Evolutionary conservation across 352 stramenopile genomes (phyloP), one percentile per base, ranked within the genome.

Genomic region (Phytophthora aleatoria): DNA sequence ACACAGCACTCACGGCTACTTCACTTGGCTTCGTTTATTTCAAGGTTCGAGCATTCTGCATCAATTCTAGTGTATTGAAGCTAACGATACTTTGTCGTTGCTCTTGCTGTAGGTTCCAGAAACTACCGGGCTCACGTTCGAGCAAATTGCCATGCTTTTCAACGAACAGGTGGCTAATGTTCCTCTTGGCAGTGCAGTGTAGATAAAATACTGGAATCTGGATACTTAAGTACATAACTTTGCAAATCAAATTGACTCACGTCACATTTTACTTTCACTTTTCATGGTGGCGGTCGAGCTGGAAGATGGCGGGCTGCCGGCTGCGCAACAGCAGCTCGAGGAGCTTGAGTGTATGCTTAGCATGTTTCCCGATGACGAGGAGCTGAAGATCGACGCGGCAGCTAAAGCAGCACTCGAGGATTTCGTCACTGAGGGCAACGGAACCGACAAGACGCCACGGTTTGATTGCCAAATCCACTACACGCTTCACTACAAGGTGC

Each of bases 271-370:
- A 30, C 24, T 30, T 48, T 48, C 30, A 41, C 13, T 39, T 42
- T 30, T 30, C 27, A 61, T 45, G 41, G 43, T 28, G 13, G 26
- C 27, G 7, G 33, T 45, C 9, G 26, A 50, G 43, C 15, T 56
- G 44, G 24, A 45, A 28, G 48, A 39, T 45, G 48, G 15, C 24
- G 52, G 41, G 24, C 39, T 57, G 10, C 60, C 41, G 30, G 43
- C 67, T 16, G 42, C 36, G 27, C 42, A 75, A 36, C 71, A 79
- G 61, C 82, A 91, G 67, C 57, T 82, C 47, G 82, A 91, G 15
- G 84, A 93, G 69, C 69, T 90, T n/a, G 82, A 88, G 57, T 93
- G 84, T 61, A 82, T 93, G 68, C 48, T 74, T 9, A 91, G 84
- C 65, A 93, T 93, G 82, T 93, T 93, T 45, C 75, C 70, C 2